Conservation (phyloP, 2,329 filamentous ascomycete species). For the Diaporthe sp. region DNA sequence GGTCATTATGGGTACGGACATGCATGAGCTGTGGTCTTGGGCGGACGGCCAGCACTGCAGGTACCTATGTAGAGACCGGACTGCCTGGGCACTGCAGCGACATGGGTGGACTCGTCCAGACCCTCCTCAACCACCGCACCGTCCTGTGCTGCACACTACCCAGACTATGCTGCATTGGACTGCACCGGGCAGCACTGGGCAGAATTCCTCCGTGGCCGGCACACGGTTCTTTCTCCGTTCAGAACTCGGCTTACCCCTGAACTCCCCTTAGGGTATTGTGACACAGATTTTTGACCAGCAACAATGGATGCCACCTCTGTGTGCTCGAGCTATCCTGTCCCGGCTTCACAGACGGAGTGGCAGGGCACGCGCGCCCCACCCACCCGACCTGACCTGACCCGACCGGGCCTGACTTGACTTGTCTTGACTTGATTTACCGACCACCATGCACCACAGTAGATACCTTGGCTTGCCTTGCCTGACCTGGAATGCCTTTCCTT, state of each 20-base stretch:
- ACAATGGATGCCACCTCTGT: background rate
- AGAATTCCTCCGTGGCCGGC: constrained; percentile 29
- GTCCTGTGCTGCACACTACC: background rate
- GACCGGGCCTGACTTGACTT: constrained; percentile 11
- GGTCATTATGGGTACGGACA: constrained; percentile 18
- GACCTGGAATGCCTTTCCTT: background rate
- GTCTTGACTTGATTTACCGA: constrained; percentile 17
- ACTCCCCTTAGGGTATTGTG: constrained; percentile 1
- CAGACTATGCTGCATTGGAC: constrained; percentile 21
- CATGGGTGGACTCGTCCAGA: constrained; percentile 17
- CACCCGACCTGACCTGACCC: constrained; percentile 28
- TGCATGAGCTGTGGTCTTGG: constrained; percentile 19
- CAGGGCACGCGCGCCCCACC: constrained; percentile 28
- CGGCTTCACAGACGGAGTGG: constrained; percentile 30
- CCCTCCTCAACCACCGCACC: constrained; percentile 8
- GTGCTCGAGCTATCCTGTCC: constrained; percentile 29
- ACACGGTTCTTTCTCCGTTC: constrained; percentile 28
- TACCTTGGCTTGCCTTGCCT: background rate
- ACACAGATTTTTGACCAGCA: constrained; percentile 33
- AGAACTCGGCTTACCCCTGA: constrained; percentile 29
- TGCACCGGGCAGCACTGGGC: constrained; percentile 10
- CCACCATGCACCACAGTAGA: constrained; percentile 6
- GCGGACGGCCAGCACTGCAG: background rate
- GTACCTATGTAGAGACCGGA: constrained; percentile 22
- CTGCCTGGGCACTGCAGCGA: constrained; percentile 20